Evolutionary conservation across 495 filamentous ascomycete genomes (phyloP).

Genomic region (Friedmanniomyces endolithicus): DNA sequence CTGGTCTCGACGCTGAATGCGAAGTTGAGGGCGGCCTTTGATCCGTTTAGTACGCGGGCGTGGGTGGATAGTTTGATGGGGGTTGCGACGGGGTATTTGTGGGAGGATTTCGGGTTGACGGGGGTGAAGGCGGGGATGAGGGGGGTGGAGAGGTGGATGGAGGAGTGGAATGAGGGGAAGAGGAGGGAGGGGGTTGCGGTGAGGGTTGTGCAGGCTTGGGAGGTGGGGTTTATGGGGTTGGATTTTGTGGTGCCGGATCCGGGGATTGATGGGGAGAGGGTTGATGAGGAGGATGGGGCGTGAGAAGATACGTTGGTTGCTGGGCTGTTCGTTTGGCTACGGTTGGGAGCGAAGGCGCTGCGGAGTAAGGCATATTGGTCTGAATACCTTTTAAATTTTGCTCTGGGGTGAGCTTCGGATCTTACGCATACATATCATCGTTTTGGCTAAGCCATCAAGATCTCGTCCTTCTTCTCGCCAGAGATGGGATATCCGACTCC

Average conservation of each 20-base stretch:
- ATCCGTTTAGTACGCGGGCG: constrained; percentile 11
- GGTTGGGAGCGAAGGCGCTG: not conserved
- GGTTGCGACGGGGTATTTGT: constrained; percentile 69
- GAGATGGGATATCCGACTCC: no score
- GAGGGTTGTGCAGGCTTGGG: constrained; percentile 13
- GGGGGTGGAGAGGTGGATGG: constrained; percentile 14
- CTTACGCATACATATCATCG: no score
- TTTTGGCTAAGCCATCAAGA: no score
- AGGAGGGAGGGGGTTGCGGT: constrained; percentile 14
- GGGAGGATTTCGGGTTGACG: constrained; percentile 70
- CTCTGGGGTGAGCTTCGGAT: no score
- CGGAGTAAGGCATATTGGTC: no score
- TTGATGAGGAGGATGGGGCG: not conserved
- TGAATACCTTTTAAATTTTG: no score
- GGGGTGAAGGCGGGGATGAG: constrained; percentile 10
- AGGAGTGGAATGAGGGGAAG: constrained; percentile 14
- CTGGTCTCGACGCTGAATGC: constrained; percentile 18
- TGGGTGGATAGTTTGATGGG: constrained; percentile 17
- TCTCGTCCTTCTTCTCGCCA: no score
- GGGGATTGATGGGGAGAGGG: constrained; percentile 15
- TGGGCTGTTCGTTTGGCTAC: not conserved
- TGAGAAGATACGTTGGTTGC: not conserved
- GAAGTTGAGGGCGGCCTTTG: constrained; percentile 13
- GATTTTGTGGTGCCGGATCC: constrained; percentile 26
- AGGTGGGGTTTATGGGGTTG: constrained; percentile 19